Conservation (phyloP, 2,329 filamentous ascomycete genomes). For the Ophiostoma sp. region DNA sequence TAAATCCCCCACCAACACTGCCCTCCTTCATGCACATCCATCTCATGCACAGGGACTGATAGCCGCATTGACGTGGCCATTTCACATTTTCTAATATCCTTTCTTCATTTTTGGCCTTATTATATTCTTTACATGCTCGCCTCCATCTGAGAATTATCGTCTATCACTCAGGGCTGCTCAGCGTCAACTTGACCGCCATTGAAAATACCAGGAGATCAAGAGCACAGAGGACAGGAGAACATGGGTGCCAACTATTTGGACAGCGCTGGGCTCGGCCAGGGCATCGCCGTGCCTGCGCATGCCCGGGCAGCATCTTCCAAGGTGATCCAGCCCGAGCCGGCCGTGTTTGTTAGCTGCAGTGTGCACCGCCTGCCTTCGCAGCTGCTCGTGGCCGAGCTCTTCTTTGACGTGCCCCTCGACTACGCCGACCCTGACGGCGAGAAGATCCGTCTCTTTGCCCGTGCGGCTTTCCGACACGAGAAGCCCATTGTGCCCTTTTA, state of each 20-base stretch:
- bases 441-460: slow-evolving; percentile 69
- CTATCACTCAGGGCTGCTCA: background rate
- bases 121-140: background rate
- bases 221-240: background rate
- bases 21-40: background rate
- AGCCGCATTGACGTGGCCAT: background rate
- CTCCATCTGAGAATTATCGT: background rate
- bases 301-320: background rate
- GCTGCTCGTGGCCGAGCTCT: slow-evolving; percentile 70
- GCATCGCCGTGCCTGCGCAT: background rate
- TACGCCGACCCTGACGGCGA: slow-evolving; percentile 57
- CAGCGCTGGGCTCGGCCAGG: background rate
- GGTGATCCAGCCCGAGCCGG: slow-evolving; percentile 15
- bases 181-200: background rate
- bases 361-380: slow-evolving; percentile 42
- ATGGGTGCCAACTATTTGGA: background rate
- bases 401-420: slow-evolving; percentile 82
- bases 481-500: slow-evolving; percentile 41
- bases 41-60: background rate
- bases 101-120: background rate
- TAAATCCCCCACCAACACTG: background rate
- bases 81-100: background rate
- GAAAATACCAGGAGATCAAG: background rate
- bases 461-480: slow-evolving; percentile 63
- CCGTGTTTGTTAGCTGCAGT: slow-evolving; percentile 17